Conservation (phyloP, 192 early-diverging fungal genomes). For the Chytriomyces sp. region DNA sequence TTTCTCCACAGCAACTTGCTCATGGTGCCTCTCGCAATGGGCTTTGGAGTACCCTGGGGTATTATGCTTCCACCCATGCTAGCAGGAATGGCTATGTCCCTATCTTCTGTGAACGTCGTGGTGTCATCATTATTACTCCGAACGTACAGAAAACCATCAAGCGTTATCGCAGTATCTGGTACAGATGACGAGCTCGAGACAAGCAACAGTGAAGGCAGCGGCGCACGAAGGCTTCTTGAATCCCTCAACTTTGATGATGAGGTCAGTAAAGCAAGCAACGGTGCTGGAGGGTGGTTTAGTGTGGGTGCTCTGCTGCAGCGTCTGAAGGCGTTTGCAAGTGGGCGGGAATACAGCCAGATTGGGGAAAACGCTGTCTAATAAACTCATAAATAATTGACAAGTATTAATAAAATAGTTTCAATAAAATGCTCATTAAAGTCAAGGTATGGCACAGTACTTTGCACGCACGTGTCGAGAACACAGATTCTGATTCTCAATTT, state of each 20-base stretch:
- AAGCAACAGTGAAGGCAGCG: not conserved
- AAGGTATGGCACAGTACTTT: conserved; percentile 57
- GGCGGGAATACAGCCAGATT: conserved; percentile 8
- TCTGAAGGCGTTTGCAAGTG: conserved; percentile 6
- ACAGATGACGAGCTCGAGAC: conserved; percentile 2
- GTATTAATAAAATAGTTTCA: conserved; percentile 3
- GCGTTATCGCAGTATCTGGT: not conserved
- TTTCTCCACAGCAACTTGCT: conserved; percentile 68
- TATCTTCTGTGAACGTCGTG: conserved; percentile 91
- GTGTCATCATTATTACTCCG: conserved; percentile 85
- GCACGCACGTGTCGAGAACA: not conserved
- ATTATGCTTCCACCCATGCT: conserved; percentile 86
- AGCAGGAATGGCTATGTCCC: conserved; percentile 93
- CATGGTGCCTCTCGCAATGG: conserved; percentile 94
- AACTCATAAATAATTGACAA: conserved; percentile 1
- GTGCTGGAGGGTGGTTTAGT: not conserved
- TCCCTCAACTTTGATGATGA: conserved; percentile 34
- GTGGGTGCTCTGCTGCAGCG: conserved; percentile 9
- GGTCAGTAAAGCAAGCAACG: conserved; percentile 5
- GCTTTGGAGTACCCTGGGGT: conserved; percentile 84
- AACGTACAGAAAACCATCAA: conserved; percentile 53
- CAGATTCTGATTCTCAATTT: not conserved
- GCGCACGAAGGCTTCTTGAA: conserved; percentile 11
- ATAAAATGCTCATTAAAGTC: conserved; percentile 78
- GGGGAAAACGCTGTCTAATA: not conserved